Conservation (phyloP, 805 yeast genomes). For the Starmerella khaoyaiensis region DNA sequence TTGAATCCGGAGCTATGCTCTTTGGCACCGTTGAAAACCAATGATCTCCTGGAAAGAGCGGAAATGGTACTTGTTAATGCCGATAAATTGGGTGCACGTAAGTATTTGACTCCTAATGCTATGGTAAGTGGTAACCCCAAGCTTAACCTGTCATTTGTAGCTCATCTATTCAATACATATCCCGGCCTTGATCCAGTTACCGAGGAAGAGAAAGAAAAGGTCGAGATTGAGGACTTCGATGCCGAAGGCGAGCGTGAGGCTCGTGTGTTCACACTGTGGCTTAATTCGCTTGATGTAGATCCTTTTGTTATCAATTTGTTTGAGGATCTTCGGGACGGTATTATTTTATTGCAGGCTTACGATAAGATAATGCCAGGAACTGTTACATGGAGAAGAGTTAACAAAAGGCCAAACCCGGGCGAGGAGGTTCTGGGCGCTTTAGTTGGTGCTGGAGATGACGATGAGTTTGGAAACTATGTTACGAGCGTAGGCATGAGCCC, state of each 20-base stretch:
- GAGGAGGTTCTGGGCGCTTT: conserved; percentile 34
- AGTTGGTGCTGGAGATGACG: conserved; percentile 19
- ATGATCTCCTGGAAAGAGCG: conserved; percentile 67
- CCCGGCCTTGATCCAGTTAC: conserved; percentile 95
- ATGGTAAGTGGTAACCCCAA: conserved; percentile 93
- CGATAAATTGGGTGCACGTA: conserved; percentile 81
- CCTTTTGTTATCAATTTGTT: conserved; percentile 86
- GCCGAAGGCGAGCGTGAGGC: conserved; percentile 99
- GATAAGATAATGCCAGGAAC: conserved; percentile 93
- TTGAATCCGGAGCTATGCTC: conserved; percentile 76
- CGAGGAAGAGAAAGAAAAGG: conserved; percentile 59
- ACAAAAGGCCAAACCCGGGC: conserved; percentile 69
- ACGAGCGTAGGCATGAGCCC: conserved; percentile 39
- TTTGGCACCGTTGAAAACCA: conserved; percentile 63
- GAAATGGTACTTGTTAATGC: conserved; percentile 78
- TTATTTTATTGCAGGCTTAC: conserved; percentile 76
- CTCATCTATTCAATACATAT: conserved; percentile 88
- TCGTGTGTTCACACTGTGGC: conserved; percentile 93
- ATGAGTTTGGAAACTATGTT: conserved; percentile 17
- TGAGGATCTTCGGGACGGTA: conserved; percentile 91
- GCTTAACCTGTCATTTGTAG: conserved; percentile 92
- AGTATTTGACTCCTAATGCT: conserved; percentile 86
- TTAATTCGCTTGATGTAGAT: conserved; percentile 89
- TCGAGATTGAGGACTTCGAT: conserved; percentile 94
- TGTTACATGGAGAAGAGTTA: conserved; percentile 64